Conservation (phyloP, 768 basidiomycete genomes). For the Leccinum ochraceum region DNA sequence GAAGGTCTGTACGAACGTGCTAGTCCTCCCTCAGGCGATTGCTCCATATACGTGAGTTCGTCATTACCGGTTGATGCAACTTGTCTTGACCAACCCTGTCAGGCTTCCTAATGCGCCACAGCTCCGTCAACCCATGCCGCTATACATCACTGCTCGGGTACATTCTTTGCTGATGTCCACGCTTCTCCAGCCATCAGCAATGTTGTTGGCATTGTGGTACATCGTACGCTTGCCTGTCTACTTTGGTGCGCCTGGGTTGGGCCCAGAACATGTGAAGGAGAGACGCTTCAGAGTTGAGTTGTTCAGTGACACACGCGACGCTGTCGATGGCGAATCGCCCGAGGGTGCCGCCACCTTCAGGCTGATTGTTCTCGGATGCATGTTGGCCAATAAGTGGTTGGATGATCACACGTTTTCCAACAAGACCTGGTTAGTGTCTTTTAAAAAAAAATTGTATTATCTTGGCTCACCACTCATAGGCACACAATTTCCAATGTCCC, state of each 20-base stretch:
- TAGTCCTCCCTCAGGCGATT: slow-evolving; percentile 56
- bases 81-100: slow-evolving; percentile 13
- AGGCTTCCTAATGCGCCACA: slow-evolving; percentile 33
- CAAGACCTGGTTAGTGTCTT: slow-evolving; percentile 71
- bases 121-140: slow-evolving; percentile 42
- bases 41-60: slow-evolving; percentile 55
- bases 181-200: slow-evolving; percentile 77
- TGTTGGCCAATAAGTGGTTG: slow-evolving; percentile 88
- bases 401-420: slow-evolving; percentile 90
- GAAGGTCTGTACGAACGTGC: slow-evolving; percentile 78
- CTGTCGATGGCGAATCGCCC: slow-evolving; percentile 45
- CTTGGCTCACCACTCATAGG: slow-evolving; percentile 42
- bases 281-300: slow-evolving; percentile 63
- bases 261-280: slow-evolving; percentile 57
- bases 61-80: neutral
- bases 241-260: slow-evolving; percentile 53
- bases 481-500: slow-evolving; percentile 80
- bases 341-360: slow-evolving; percentile 71
- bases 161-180: slow-evolving; percentile 79
- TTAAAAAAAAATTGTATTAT: neutral
- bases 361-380: slow-evolving; percentile 75
- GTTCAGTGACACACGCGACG: slow-evolving; percentile 48
- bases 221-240: slow-evolving; percentile 75
- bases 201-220: slow-evolving; percentile 80
- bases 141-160: slow-evolving; percentile 54